phyloP scores from a whole-genome alignment of 768 basidiomycete species.

The Rickenella mellea region DNA sequence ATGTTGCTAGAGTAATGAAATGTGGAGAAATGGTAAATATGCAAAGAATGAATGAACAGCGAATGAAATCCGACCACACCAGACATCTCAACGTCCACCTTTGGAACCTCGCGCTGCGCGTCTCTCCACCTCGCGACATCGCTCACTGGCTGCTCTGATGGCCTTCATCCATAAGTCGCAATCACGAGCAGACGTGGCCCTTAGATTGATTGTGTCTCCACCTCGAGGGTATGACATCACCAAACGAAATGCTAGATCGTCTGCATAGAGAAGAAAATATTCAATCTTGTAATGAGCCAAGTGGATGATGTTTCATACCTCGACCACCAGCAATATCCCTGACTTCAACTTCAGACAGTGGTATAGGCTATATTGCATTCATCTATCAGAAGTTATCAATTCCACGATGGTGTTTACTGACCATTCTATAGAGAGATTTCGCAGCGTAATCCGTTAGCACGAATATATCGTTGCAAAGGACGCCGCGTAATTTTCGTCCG shows the following conservation, averaged over 20 bases:
- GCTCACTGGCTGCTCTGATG: constrained; percentile 32
- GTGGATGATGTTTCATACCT: constrained; percentile 26
- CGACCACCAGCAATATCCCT: constrained; percentile 39
- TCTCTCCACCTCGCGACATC: constrained; percentile 37
- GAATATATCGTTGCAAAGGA: constrained; percentile 86
- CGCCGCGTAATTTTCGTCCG: constrained; percentile 62
- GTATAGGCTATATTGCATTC: constrained; percentile 47
- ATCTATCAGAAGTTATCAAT: too few relatives aligned
- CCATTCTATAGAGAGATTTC: constrained; percentile 75
- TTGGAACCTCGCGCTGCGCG: constrained; percentile 19
- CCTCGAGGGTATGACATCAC: constrained; percentile 62
- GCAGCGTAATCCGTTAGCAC: constrained; percentile 70
- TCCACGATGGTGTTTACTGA: constrained; percentile 27
- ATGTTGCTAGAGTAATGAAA: too few relatives aligned
- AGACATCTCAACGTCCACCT: too few relatives aligned
- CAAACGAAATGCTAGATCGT: constrained; percentile 61
- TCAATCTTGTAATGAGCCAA: too few relatives aligned
- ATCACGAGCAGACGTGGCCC: constrained; percentile 48
- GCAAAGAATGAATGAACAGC: too few relatives aligned
- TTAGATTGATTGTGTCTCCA: constrained; percentile 57
- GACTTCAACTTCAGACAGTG: constrained; percentile 56
- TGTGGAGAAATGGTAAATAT: too few relatives aligned
- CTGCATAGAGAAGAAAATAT: constrained; percentile 23
- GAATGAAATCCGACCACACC: too few relatives aligned
- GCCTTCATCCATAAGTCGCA: constrained; percentile 43